Evolutionary conservation across 345 rosid genomes (phyloP), one percentile per base, ranked within the genome.

Genomic region (Hypericum perforatum): DNA sequence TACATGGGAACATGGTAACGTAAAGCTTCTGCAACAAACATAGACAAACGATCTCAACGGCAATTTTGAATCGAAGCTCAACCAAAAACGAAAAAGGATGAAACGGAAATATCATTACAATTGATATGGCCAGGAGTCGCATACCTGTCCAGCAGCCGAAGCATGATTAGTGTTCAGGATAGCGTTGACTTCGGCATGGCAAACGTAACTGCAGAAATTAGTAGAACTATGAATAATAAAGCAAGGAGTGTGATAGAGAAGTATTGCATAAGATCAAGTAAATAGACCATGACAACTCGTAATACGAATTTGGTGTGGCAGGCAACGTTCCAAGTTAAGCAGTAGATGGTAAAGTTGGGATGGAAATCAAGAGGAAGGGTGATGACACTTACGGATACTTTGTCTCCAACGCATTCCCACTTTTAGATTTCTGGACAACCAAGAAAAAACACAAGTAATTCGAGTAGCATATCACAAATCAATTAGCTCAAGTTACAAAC

Each of bases 1-100:
- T 91, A 86, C 98, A 91, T 50, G 98, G 98, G 73, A 82, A 91
- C 96, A 91, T 87, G 48, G 96, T 91, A 63, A 91, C 98, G 55
- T 82, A 91, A 47, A 91, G 98, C 79, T 72, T 82, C 98, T 91
- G 89, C 74, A 74, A 50, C 32, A 45, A 65, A 12, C 45, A 60
- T 37, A 42, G 32, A 40, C 32, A 41, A 46, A 42, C 48, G 4
- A 43, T 11, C 32, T 22, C 32, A 22, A 4, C 32, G 32, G 4
- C 32, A 4, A 1, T 22, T 22, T 1, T 22, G 32, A 22, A 22
- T 22, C 32, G 32, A 22, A 22, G 32, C 1, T 22, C 4, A 4
- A 22, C 2, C 1, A 22, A 22, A 22, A 22, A 22, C 2, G 32
- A 22, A 22, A 22, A 22, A 22, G 4, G 32, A 22, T 8, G 5